Percentiles rank a stretch among this genome's conserved stretches.
Conservation (phyloP, 192 early-diverging fungal species). For the Umbelopsis sp. region DNA sequence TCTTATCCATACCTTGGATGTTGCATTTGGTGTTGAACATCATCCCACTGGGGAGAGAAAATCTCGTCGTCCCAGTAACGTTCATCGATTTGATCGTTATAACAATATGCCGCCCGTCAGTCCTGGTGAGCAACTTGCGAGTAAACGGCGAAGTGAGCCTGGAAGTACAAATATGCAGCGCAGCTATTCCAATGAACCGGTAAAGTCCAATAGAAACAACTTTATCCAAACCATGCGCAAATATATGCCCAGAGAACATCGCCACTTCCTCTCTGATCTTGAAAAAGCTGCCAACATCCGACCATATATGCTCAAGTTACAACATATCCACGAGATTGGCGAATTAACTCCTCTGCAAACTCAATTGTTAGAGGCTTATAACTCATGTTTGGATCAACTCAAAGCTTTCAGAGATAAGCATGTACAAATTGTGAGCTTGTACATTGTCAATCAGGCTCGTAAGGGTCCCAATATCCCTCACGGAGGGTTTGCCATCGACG, state of each 20-base stretch:
- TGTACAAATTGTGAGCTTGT: constrained; percentile 89
- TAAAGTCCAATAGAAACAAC: constrained; percentile 58
- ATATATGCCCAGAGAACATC: constrained; percentile 90
- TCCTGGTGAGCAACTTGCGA: constrained; percentile 26
- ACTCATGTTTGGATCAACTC: constrained; percentile 79
- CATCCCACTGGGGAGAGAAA: constrained; percentile 65
- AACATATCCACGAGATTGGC: constrained; percentile 22
- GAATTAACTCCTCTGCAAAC: constrained; percentile 28
- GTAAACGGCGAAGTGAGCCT: neutral
- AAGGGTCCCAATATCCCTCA: constrained; percentile 70
- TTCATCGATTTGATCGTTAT: constrained; percentile 35
- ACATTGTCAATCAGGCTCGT: constrained; percentile 85
- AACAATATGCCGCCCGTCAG: constrained; percentile 31
- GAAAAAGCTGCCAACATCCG: constrained; percentile 68
- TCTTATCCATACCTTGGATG: constrained; percentile 90
- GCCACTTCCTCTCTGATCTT: constrained; percentile 81
- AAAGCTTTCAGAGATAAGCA: constrained; percentile 89
- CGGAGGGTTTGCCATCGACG: constrained; percentile 49
- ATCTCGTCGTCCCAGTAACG: neutral
- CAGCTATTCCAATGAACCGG: constrained; percentile 31
- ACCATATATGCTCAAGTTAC: constrained; percentile 56
- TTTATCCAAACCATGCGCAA: constrained; percentile 88
- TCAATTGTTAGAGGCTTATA: constrained; percentile 70
- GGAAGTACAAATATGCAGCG: neutral
- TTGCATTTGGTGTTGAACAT: constrained; percentile 87